Evolutionary conservation across 2,329 filamentous ascomycete species (phyloP).

Genomic region (Fusarium nematophilum): DNA sequence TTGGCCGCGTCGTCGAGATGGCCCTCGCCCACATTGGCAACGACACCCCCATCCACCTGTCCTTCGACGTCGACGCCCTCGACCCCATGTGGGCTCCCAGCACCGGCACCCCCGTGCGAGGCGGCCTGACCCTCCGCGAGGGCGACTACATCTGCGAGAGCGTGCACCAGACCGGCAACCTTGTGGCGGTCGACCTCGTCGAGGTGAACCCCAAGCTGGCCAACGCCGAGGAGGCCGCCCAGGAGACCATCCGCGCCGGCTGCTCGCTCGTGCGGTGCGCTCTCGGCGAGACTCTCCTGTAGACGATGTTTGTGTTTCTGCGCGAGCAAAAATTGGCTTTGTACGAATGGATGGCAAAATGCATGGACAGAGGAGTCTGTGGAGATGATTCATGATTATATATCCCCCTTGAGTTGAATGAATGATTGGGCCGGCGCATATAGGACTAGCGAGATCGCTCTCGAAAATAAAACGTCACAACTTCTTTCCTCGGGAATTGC

Average conservation of each 20-base stretch:
- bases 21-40: constrained; percentile 94
- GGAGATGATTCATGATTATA: constrained; percentile 33
- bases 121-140: constrained; percentile 91
- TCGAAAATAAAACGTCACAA: constrained; percentile 42
- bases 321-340: neutral
- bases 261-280: constrained; percentile 93
- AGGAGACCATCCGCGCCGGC: constrained; percentile 89
- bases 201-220: constrained; percentile 83
- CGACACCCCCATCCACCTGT: constrained; percentile 96
- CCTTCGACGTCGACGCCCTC: constrained; percentile 95
- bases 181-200: constrained; percentile 84
- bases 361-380: constrained; percentile 29
- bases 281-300: constrained; percentile 90
- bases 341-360: constrained; percentile 19
- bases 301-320: constrained; percentile 14
- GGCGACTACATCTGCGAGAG: constrained; percentile 96
- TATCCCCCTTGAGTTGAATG: constrained; percentile 44
- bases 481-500: constrained; percentile 37
- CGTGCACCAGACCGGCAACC: constrained; percentile 81
- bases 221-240: constrained; percentile 72
- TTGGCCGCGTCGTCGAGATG: constrained; percentile 97
- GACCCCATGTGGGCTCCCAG: constrained; percentile 97
- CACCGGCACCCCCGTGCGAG: constrained; percentile 93
- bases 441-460: constrained; percentile 44
- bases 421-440: constrained; percentile 41